These are phyloP conservation scores for Rhizophlyctis rosea DNA, from an alignment of 192 early-diverging fungal species.

Conservation along the genomic window DNA sequence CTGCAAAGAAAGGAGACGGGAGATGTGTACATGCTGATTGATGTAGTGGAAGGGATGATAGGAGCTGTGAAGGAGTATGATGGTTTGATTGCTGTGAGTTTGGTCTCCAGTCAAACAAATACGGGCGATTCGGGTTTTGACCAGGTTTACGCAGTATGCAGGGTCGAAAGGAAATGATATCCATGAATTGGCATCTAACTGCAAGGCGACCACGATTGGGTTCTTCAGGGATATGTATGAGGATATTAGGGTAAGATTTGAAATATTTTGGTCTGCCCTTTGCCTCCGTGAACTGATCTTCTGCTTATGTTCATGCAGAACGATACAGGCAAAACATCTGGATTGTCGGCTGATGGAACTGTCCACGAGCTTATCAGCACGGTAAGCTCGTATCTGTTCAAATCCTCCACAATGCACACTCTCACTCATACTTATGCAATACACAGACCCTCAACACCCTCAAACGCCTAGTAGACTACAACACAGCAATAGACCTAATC, in stretches of 20 bases:
- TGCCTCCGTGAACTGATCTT: background rate
- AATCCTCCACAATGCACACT: background rate
- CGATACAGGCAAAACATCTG: conserved; percentile 25
- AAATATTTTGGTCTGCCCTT: conserved; percentile 3
- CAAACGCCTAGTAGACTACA: conserved; percentile 42
- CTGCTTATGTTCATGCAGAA: conserved; percentile 8
- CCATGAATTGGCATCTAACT: conserved; percentile 43
- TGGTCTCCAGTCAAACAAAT: background rate
- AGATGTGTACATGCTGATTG: conserved; percentile 68
- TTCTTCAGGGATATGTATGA: conserved; percentile 68
- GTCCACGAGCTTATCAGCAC: conserved; percentile 79
- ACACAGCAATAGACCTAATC: conserved; percentile 34
- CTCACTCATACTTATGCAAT: background rate
- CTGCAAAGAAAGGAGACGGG: conserved; percentile 41
- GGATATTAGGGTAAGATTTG: conserved; percentile 58
- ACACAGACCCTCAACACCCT: conserved; percentile 44
- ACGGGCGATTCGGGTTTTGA: too few species aligned
- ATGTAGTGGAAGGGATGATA: conserved; percentile 56
- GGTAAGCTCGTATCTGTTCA: conserved; percentile 39
- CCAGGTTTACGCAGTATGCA: conserved; percentile 28
- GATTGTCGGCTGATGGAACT: conserved; percentile 73
- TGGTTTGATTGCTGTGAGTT: conserved; percentile 40
- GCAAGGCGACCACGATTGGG: conserved; percentile 49
- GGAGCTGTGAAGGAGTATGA: conserved; percentile 38
- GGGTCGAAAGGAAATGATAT: conserved; percentile 46